Conservation (phyloP, 129 eudicot species). For the Flaveria bidentis region DNA sequence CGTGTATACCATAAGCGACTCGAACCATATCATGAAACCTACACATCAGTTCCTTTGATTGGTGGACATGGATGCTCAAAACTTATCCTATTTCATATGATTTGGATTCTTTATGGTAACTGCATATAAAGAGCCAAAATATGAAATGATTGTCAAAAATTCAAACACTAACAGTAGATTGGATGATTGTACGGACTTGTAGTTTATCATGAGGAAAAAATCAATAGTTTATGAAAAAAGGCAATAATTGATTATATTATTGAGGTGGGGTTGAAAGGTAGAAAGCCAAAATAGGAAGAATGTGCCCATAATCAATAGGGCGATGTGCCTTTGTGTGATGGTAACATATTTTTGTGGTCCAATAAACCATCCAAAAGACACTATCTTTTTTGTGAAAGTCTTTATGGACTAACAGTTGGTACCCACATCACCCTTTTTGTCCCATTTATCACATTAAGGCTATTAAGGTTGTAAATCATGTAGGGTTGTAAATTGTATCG, state of each 20-base stretch:
- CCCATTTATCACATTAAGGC: neutral
- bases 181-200: neutral
- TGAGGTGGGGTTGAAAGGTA: constrained; percentile 38
- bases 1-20: neutral
- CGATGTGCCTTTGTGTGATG: constrained; percentile 30
- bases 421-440: constrained; percentile 36
- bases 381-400: constrained; percentile 34
- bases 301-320: constrained; percentile 51
- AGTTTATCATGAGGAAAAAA: neutral
- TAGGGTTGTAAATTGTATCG: no score
- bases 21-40: neutral
- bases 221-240: neutral
- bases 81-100: constrained; percentile 2
- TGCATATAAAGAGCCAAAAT: constrained; percentile 6
- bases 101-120: constrained; percentile 9
- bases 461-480: no score
- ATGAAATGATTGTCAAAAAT: constrained; percentile 14
- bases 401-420: constrained; percentile 29
- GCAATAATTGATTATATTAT: constrained; percentile 31
- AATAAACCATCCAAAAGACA: constrained; percentile 41
- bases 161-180: neutral
- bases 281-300: constrained; percentile 36
- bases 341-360: constrained; percentile 47
- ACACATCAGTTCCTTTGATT: neutral
- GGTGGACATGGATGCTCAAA: neutral